phyloP scores from a whole-genome alignment of 768 basidiomycete species.

The Lenzites betulinus region DNA sequence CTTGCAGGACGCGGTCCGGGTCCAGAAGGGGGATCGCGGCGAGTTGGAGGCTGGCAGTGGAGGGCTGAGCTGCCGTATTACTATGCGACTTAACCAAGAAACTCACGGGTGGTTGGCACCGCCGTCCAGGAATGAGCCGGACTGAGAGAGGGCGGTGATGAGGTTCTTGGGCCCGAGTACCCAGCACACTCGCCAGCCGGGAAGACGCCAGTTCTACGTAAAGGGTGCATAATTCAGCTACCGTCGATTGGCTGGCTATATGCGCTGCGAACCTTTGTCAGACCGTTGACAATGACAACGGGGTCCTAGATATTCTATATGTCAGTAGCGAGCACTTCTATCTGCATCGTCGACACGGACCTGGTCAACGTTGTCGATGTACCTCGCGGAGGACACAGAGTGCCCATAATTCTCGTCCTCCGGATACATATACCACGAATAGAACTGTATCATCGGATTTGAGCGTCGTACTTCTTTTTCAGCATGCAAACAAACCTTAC shows the following conservation, averaged over 20 bases:
- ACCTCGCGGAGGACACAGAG: conserved; percentile 80
- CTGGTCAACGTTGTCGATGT: conserved; percentile 83
- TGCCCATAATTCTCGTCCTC: conserved; percentile 75
- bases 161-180: conserved; percentile 90
- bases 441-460: conserved; percentile 57
- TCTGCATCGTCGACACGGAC: conserved; percentile 34
- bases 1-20: conserved; percentile 61
- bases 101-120: conserved; percentile 91
- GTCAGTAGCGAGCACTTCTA: neutral
- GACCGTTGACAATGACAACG: conserved; percentile 84
- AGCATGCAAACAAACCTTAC: conserved; percentile 36
- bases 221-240: conserved; percentile 22
- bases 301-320: conserved; percentile 56
- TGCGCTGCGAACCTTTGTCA: conserved; percentile 69
- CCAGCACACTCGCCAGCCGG: conserved; percentile 95
- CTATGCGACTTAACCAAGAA: neutral
- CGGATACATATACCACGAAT: conserved; percentile 94
- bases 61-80: neutral
- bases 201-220: conserved; percentile 87
- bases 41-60: conserved; percentile 65
- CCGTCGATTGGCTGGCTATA: neutral
- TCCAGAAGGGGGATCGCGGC: conserved; percentile 87
- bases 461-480: neutral
- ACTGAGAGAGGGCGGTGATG: conserved; percentile 88
- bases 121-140: conserved; percentile 91